Percentiles rank a stretch among this genome's conserved stretches.
Conservation (phyloP, 2,329 filamentous ascomycete genomes). For the Fusarium aywerte region DNA sequence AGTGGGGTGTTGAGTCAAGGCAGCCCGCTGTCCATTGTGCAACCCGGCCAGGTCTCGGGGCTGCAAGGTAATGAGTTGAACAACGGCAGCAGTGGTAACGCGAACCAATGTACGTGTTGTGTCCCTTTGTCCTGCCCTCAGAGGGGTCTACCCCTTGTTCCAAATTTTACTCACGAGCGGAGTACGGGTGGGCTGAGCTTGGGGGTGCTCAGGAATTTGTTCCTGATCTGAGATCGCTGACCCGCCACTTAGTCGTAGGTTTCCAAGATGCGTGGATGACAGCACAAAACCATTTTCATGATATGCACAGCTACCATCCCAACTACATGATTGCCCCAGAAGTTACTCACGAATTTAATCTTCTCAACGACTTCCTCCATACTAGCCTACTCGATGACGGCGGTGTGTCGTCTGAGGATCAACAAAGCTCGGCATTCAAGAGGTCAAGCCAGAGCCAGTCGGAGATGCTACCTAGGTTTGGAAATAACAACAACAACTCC, state of each 20-base stretch:
- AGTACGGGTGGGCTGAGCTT: constrained; percentile 40
- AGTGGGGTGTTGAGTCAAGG: constrained; percentile 59
- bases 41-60: constrained; percentile 75
- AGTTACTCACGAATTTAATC: constrained; percentile 94
- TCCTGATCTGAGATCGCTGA: constrained; percentile 43
- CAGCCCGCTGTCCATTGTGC: constrained; percentile 73
- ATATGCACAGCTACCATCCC: constrained; percentile 93
- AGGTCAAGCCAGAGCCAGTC: constrained; percentile 56
- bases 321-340: constrained; percentile 95
- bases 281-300: constrained; percentile 79
- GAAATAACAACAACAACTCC: constrained; percentile 46
- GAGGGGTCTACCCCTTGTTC: constrained; percentile 37
- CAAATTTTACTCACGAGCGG: constrained; percentile 43
- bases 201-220: constrained; percentile 35
- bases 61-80: constrained; percentile 68
- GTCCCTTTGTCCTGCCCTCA: constrained; percentile 36
- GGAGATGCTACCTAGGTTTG: constrained; percentile 62
- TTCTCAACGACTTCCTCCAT: constrained; percentile 96
- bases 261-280: constrained; percentile 86
- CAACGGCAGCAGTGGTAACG: constrained; percentile 68
- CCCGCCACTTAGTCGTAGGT: constrained; percentile 70
- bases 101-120: constrained; percentile 77
- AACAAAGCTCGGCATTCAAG: constrained; percentile 59
- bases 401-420: constrained; percentile 74
- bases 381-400: constrained; percentile 89